Base-by-base conservation (phyloP, 345 rosid genomes). In the Acer campestre region DNA sequence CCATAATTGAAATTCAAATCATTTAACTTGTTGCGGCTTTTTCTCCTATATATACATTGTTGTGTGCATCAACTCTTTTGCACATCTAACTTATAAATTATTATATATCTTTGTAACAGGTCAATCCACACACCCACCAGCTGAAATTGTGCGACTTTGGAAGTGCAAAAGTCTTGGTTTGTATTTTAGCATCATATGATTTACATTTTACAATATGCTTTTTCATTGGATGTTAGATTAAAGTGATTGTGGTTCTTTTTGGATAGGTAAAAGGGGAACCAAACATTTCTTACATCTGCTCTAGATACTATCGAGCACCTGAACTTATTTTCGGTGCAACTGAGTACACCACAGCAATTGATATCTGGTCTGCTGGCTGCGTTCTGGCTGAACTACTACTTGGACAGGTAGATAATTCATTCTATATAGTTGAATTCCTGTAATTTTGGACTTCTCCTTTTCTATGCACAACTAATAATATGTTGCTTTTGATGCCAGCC, bases 321-420 rank as follows among this genome's bases (percentile, higher is more conserved):
- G 99, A 96, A 84, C 92, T 96, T 75, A 96, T 96, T 61, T 96
- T 96, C 77, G 99, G 99, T 25, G 98, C 99, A 9, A 96, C 98
- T 0, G 97, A 94, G 86, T 96, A 96, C 83, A 92, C 98, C 71
- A 83, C 98, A 25, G 97, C 99, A 55, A 94, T 96, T 79, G 99
- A 96, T 80, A 91, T 96, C 84, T 96, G 98, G 99, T 96, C 99
- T 56, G 97, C 93, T 51, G 99, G 99, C 23, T 96, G 99, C 75
- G 98, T 94, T 77, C 86, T 96, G 38, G 99, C 98, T 16, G 99
- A 96, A 84, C 86, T 96, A 74, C 89, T 96, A 12, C 93, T 92
- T 67, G 99, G 99, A 48, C 99, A 94, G 93, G 99, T 96, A 55
- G 63, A 76, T 62, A 25, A 61, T 68, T 48, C 10, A 16, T 58